phyloP scores from a whole-genome alignment of 345 rosid genomes.

The Eucalyptus curtisii region DNA sequence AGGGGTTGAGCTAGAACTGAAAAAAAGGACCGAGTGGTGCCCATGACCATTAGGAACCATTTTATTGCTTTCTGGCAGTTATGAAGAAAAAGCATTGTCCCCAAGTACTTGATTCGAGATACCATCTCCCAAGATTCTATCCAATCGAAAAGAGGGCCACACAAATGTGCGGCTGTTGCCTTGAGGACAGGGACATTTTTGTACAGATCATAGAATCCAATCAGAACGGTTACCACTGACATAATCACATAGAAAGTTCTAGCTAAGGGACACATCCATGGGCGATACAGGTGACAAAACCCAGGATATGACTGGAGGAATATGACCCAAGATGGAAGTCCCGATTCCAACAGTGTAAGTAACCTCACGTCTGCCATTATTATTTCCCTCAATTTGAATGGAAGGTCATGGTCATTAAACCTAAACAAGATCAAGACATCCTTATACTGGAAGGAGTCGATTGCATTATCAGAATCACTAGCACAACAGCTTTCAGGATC shows the following conservation, averaged over 20 bases:
- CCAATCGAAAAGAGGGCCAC: slow-evolving; percentile 94
- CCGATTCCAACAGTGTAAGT: slow-evolving; percentile 87
- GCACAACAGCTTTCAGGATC: slow-evolving; percentile 6
- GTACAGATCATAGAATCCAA: slow-evolving; percentile 92
- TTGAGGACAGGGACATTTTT: slow-evolving; percentile 97
- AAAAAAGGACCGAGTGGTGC: slow-evolving; percentile 48
- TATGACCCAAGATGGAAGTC: slow-evolving; percentile 97
- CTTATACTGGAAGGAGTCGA: slow-evolving; percentile 45
- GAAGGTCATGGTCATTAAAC: slow-evolving; percentile 71
- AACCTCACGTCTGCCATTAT: slow-evolving; percentile 68
- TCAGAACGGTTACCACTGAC: slow-evolving; percentile 68
- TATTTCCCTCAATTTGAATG: slow-evolving; percentile 64
- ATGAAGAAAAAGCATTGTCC: slow-evolving; percentile 95
- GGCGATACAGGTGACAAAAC: slow-evolving; percentile 84
- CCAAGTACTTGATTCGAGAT: slow-evolving; percentile 86
- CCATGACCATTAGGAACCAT: slow-evolving; percentile 44
- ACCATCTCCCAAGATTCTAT: slow-evolving; percentile 98
- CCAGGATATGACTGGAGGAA: slow-evolving; percentile 97
- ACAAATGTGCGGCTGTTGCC: slow-evolving; percentile 74
- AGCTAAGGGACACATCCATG: slow-evolving; percentile 98
- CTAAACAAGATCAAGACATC: slow-evolving; percentile 71
- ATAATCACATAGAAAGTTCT: slow-evolving; percentile 75
- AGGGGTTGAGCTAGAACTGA: slow-evolving; percentile 51
- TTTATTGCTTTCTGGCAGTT: slow-evolving; percentile 77
- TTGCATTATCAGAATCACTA: slow-evolving; percentile 22